These are phyloP conservation scores for Harringtonia aguacate DNA, from an alignment of 2,329 filamentous ascomycete species.

Conservation along the genomic window DNA sequence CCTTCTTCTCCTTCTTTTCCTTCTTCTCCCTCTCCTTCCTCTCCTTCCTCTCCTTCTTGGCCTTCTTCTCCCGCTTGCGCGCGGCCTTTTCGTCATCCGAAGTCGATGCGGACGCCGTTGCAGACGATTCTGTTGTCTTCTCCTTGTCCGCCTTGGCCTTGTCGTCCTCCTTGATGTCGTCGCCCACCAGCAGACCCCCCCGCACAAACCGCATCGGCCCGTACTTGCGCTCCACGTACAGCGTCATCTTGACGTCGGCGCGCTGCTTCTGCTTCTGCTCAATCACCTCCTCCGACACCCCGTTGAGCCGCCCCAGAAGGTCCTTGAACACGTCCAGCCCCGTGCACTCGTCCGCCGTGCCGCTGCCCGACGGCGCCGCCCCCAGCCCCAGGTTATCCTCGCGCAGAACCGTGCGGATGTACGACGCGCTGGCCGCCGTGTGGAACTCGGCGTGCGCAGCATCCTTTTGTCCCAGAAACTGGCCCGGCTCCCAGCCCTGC, in stretches of 20 bases:
- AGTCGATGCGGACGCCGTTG: conserved; percentile 8
- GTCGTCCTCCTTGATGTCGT: conserved; percentile 36
- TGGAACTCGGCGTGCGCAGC: conserved; percentile 66
- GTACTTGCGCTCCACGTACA: conserved; percentile 66
- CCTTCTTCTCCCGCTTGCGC: not conserved
- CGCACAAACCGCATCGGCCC: conserved; percentile 77
- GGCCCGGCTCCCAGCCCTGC: conserved; percentile 85
- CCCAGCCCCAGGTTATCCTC: conserved; percentile 88
- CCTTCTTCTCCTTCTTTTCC: conserved; percentile 25
- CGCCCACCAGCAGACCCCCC: conserved; percentile 61
- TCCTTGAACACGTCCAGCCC: conserved; percentile 82
- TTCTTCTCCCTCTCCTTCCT: conserved; percentile 6
- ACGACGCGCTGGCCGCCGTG: conserved; percentile 70
- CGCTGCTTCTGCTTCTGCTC: conserved; percentile 58
- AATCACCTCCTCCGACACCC: conserved; percentile 65
- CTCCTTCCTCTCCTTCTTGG: conserved; percentile 2
- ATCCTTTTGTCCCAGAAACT: conserved; percentile 68
- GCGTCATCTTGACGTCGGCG: conserved; percentile 59
- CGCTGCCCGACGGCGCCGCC: conserved; percentile 47
- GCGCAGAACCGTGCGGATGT: conserved; percentile 77
- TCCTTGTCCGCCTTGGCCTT: not conserved
- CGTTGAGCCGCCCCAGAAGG: conserved; percentile 79
- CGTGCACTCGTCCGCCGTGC: conserved; percentile 66
- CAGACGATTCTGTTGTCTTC: conserved; percentile 7
- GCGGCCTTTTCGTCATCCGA: conserved; percentile 4